Evolutionary conservation across 768 basidiomycete genomes (phyloP).

Genomic region (Lyophyllum shimeji): DNA sequence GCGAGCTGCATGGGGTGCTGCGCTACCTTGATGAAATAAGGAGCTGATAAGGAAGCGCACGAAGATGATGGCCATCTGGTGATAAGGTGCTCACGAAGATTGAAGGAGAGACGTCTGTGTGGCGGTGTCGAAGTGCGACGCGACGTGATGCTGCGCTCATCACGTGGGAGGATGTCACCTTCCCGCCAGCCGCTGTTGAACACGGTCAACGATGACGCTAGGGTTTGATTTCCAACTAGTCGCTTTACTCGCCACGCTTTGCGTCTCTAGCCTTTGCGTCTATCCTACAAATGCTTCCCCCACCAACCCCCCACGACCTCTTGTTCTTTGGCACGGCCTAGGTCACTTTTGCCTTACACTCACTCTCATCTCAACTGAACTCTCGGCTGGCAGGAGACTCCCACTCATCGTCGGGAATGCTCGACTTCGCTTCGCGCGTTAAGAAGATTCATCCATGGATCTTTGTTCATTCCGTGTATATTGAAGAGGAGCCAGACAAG

Average conservation of each 20-base stretch:
- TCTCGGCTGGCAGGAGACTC: conserved; percentile 56
- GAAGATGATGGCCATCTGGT: too few species aligned
- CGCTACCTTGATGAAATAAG: too few species aligned
- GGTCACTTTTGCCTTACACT: conserved; percentile 28
- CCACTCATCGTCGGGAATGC: conserved; percentile 70
- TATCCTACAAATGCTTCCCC: background rate
- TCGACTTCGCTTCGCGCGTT: conserved; percentile 58
- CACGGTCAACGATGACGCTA: conserved; percentile 3
- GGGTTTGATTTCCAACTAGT: background rate
- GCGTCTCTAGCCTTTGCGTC: background rate
- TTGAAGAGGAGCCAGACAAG: conserved; percentile 58
- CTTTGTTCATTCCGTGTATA: conserved; percentile 72
- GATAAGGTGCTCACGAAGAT: too few species aligned
- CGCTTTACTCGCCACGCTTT: background rate
- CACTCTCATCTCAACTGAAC: background rate
- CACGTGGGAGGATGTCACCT: background rate
- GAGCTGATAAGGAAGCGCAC: too few species aligned
- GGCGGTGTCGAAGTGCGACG: too few species aligned
- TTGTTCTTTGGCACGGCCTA: conserved; percentile 79
- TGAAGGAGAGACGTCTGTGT: too few species aligned
- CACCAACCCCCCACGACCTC: conserved; percentile 37
- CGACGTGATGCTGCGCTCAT: background rate
- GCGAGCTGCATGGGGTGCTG: too few species aligned
- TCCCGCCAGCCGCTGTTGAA: background rate
- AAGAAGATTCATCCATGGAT: conserved; percentile 69